Evolutionary conservation across 2,329 filamentous ascomycete genomes (phyloP).

Genomic region (Pseudogymnoascus sp.): DNA sequence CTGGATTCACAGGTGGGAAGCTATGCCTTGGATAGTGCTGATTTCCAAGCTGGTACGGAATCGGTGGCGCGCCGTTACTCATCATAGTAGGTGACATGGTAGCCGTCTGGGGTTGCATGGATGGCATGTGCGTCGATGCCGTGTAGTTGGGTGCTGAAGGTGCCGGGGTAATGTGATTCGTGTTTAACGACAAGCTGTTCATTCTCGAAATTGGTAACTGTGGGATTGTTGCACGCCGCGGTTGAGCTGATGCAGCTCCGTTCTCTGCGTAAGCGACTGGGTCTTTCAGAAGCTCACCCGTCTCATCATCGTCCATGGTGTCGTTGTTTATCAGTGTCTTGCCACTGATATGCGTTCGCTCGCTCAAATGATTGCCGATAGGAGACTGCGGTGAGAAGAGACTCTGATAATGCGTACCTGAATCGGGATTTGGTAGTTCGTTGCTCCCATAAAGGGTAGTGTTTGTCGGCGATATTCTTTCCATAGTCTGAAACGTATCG

Average conservation of each 20-base stretch:
- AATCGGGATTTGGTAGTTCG: constrained; percentile 54
- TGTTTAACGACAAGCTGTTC: constrained; percentile 63
- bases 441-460: constrained; percentile 47
- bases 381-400: constrained; percentile 69
- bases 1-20: constrained; percentile 83
- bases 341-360: constrained; percentile 49
- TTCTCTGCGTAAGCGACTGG: constrained; percentile 69
- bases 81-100: constrained; percentile 52
- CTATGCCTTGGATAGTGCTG: constrained; percentile 56
- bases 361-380: constrained; percentile 62
- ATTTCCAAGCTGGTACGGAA: constrained; percentile 48
- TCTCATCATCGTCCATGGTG: constrained; percentile 63
- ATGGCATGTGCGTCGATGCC: constrained; percentile 20
- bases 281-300: constrained; percentile 63
- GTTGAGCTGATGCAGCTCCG: constrained; percentile 44
- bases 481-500: constrained; percentile 47
- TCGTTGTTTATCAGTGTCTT: constrained; percentile 68
- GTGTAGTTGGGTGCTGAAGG: constrained; percentile 16
- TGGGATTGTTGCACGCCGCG: constrained; percentile 64
- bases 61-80: constrained; percentile 35
- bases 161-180: constrained; percentile 41
- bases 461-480: constrained; percentile 44
- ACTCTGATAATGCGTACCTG: constrained; percentile 47
- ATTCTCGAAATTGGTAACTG: constrained; percentile 65
- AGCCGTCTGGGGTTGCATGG: constrained; percentile 31